phyloP scores from a whole-genome alignment of 2,329 filamentous ascomycete species.

The Pestalotiopsis sp. region DNA sequence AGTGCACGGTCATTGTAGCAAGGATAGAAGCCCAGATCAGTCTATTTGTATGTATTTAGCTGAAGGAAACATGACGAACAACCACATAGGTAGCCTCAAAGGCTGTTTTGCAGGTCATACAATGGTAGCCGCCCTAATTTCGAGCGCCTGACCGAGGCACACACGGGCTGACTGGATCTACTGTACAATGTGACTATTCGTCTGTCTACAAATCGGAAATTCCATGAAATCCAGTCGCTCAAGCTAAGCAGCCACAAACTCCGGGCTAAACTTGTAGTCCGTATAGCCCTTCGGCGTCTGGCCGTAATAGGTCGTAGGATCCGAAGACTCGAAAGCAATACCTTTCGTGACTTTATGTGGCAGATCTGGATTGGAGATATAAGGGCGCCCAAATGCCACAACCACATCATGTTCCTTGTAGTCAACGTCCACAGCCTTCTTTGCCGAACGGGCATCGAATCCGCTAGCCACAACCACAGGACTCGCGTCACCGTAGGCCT shows the following conservation, averaged over 20 bases:
- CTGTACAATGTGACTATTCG: too few species aligned
- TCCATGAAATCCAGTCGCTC: neutral
- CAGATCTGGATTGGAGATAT: neutral
- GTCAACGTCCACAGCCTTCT: neutral
- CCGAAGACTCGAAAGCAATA: neutral
- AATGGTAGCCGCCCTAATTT: too few species aligned
- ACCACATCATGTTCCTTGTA: neutral
- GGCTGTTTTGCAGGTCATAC: too few species aligned
- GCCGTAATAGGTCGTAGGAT: neutral
- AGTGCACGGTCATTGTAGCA: too few species aligned
- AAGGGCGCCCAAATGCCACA: neutral
- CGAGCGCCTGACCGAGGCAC: too few species aligned
- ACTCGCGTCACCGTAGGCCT: neutral
- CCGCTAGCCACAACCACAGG: neutral
- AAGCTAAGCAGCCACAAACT: neutral
- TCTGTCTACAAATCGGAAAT: too few species aligned
- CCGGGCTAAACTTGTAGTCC: neutral
- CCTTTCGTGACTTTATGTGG: neutral
- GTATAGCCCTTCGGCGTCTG: neutral
- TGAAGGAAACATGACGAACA: too few species aligned
- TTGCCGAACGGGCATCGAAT: neutral
- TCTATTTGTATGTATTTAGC: too few species aligned
- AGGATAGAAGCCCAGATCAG: too few species aligned
- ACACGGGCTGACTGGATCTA: too few species aligned
- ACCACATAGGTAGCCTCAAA: too few species aligned